These are phyloP conservation scores for Beta vulgaris DNA, from an alignment of 148 eudicot species.

Conservation along the genomic window DNA sequence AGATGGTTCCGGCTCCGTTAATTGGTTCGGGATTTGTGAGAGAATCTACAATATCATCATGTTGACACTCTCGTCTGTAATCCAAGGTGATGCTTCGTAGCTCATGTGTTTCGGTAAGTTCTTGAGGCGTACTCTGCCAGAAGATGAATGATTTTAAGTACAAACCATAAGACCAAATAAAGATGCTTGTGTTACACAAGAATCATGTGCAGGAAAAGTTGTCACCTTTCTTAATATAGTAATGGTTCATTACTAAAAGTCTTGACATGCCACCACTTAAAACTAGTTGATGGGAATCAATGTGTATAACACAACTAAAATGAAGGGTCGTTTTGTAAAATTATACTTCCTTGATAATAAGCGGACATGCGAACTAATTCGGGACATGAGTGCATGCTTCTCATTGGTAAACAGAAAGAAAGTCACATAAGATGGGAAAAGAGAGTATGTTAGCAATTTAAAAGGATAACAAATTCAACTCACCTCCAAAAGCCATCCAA, in stretches of 20 bases:
- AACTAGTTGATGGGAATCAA: too few species aligned
- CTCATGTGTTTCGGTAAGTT: slow-evolving; percentile 73
- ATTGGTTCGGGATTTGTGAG: slow-evolving; percentile 54
- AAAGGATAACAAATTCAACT: slow-evolving; percentile 26
- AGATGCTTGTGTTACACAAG: neutral
- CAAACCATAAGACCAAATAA: neutral
- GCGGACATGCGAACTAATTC: neutral
- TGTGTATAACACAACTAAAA: too few species aligned
- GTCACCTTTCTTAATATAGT: too few species aligned
- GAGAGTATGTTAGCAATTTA: neutral
- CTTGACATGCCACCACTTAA: too few species aligned
- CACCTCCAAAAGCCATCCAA: slow-evolving; percentile 95
- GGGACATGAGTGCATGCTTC: neutral
- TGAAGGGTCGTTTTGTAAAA: too few species aligned
- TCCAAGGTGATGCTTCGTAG: slow-evolving; percentile 77
- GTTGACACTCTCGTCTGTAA: slow-evolving; percentile 88
- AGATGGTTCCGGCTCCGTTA: slow-evolving; percentile 23
- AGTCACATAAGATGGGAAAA: neutral
- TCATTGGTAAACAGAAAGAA: neutral
- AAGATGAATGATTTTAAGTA: neutral
- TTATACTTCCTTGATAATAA: too few species aligned
- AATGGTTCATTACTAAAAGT: too few species aligned
- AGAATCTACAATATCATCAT: slow-evolving; percentile 73
- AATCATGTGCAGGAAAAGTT: neutral
- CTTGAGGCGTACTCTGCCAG: slow-evolving; percentile 81